These are phyloP conservation scores for Marchantia paleacea DNA, from an alignment of 225 moss, liverwort and hornwort genomes.

Conservation along the genomic window DNA sequence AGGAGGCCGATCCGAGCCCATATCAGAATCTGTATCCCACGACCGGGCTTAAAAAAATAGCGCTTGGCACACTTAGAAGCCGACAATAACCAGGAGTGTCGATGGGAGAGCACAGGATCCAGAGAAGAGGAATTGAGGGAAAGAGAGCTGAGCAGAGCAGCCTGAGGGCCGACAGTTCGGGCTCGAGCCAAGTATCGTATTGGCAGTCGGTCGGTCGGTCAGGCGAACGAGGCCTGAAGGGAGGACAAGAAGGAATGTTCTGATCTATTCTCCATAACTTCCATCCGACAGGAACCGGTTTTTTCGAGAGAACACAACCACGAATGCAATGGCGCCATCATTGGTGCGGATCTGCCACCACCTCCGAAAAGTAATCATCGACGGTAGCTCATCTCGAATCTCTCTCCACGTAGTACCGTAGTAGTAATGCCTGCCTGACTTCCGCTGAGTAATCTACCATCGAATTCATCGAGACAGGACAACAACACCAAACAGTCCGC, in stretches of 20 bases:
- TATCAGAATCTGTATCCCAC: background rate
- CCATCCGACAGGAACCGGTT: background rate
- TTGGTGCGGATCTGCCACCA: background rate
- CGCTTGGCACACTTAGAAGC: background rate
- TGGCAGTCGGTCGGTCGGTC: background rate
- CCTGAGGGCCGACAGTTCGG: too few relatives aligned
- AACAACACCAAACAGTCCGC: background rate
- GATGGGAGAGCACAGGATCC: background rate
- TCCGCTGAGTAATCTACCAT: too few relatives aligned
- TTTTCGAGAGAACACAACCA: background rate
- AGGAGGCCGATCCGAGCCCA: background rate
- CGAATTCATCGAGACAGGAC: background rate
- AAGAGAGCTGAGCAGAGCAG: too few relatives aligned
- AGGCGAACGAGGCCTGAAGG: background rate
- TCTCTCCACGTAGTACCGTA: background rate
- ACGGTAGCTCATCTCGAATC: background rate
- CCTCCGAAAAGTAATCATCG: background rate
- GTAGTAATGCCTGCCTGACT: too few relatives aligned
- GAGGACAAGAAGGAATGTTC: background rate
- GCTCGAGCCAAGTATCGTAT: background rate
- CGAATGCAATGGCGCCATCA: background rate
- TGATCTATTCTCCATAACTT: background rate
- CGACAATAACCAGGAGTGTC: too few relatives aligned
- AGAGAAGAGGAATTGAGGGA: background rate
- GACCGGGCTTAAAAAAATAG: background rate